Conservation (phyloP, 192 early-diverging fungal genomes). For the Coemansia javaensis region DNA sequence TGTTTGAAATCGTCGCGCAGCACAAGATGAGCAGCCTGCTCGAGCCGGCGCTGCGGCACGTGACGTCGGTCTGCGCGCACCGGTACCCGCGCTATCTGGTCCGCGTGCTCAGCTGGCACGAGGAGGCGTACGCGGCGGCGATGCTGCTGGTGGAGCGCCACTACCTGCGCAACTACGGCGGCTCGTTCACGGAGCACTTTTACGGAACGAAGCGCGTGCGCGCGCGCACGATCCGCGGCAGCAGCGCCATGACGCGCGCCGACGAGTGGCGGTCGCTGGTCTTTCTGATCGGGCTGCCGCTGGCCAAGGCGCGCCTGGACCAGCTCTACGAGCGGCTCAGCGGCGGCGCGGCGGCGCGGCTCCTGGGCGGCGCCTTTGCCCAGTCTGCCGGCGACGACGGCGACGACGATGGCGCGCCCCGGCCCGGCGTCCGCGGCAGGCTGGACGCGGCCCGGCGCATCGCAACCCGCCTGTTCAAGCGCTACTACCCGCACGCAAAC, state of each 20-base stretch:
- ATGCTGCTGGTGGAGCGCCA: constrained; percentile 80
- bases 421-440: neutral
- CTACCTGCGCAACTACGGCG: constrained; percentile 76
- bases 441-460: constrained; percentile 1
- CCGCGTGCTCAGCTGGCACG: constrained; percentile 70
- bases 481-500: constrained; percentile 71
- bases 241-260: constrained; percentile 36
- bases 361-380: constrained; percentile 60
- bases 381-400: neutral
- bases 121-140: constrained; percentile 74
- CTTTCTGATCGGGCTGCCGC: constrained; percentile 68
- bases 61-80: constrained; percentile 82
- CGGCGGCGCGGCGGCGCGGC: constrained; percentile 55
- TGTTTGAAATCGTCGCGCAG: constrained; percentile 88
- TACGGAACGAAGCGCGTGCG: constrained; percentile 80
- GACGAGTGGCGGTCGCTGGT: constrained; percentile 62
- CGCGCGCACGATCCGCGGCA: constrained; percentile 38
- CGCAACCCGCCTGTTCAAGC: constrained; percentile 47
- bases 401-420: neutral
- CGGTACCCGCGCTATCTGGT: constrained; percentile 79
- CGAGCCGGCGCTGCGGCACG: constrained; percentile 78
- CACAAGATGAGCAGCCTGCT: constrained; percentile 77
- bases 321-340: constrained; percentile 60
- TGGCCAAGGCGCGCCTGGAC: constrained; percentile 69
- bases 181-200: constrained; percentile 88